Conservation (phyloP, 2,329 filamentous ascomycete species). For the Phaeosphaeriaceae sp. region DNA sequence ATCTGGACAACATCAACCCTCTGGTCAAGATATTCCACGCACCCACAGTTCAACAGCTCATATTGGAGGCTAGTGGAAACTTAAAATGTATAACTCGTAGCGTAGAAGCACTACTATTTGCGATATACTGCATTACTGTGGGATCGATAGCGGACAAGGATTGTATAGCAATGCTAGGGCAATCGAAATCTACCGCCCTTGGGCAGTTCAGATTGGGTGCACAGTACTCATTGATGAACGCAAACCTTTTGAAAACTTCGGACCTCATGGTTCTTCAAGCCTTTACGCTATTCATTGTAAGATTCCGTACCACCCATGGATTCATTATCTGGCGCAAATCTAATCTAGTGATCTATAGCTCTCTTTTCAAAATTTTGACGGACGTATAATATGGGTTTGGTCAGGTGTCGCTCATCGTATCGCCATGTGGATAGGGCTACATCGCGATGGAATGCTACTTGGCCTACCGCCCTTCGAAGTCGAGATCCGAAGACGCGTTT, state of each 20-base stretch:
- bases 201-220: constrained; percentile 63
- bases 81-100: constrained; percentile 63
- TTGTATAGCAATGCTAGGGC: constrained; percentile 59
- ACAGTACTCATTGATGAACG: constrained; percentile 70
- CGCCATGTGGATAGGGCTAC: constrained; percentile 65
- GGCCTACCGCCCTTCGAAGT: constrained; percentile 63
- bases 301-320: constrained; percentile 12
- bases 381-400: constrained; percentile 67
- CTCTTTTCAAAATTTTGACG: constrained; percentile 52
- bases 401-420: constrained; percentile 67
- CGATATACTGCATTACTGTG: constrained; percentile 37
- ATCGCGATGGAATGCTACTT: constrained; percentile 62
- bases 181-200: constrained; percentile 59
- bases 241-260: constrained; percentile 69
- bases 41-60: constrained; percentile 69
- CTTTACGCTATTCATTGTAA: constrained; percentile 69
- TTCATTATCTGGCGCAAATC: background rate
- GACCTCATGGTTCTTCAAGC: constrained; percentile 72
- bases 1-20: constrained; percentile 76
- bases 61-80: constrained; percentile 68
- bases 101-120: constrained; percentile 59
- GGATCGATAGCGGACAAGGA: constrained; percentile 64
- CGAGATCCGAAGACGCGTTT: constrained; percentile 62
- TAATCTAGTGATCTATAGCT: constrained; percentile 43
- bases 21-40: constrained; percentile 75